Evolutionary conservation across 192 early-diverging fungal species (phyloP), one percentile per base, ranked within the genome.

Genomic region (Kappamyces sp.): DNA sequence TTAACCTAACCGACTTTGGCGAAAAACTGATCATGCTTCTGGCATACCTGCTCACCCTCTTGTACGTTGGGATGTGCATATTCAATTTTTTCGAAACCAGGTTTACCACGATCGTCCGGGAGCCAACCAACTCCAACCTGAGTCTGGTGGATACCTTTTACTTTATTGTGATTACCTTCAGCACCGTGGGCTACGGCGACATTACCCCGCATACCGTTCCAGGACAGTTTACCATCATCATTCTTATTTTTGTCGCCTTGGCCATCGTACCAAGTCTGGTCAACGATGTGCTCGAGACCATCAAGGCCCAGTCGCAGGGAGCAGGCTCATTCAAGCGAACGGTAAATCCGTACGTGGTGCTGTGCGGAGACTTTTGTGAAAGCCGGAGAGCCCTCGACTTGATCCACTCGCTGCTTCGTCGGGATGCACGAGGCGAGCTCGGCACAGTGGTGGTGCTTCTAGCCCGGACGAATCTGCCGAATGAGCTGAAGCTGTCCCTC

Each of bases 111-210:
- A 37, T 41, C 7, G 7, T 57, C 7, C 10, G 13, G 10, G 9
- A 41, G 15, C 55, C 38, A 41, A 34, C 38, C 34, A 33, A 13
- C 12, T 10, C 42, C 8, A 61, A 40, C 57, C 31, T 35, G 9
- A 55, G 10, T 15, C 40, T 47, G 50, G 15, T 64, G 39, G 43
- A 43, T 55, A 46, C 62, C 39, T 38, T 59, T 55, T 81, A 84
- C 51, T 81, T 87, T 68, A 72, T 84, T 15, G 70, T 86, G 47
- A 83, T 86, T 55, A 85, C 83, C 1, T 66, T 84, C n/a, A 79
- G 82, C 2, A 88, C 86, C 2, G 86, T 88, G 5, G 86, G 86
- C 13, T 88, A 86, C 60, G 86, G 86, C 33, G 86, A 88, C 53
- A 77, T 88, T 40, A 76, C 82, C 0, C 75, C 86, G 7, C 62